These are phyloP conservation scores for Kazachstania taianensis DNA, from an alignment of 805 yeast species.

Conservation along the genomic window DNA sequence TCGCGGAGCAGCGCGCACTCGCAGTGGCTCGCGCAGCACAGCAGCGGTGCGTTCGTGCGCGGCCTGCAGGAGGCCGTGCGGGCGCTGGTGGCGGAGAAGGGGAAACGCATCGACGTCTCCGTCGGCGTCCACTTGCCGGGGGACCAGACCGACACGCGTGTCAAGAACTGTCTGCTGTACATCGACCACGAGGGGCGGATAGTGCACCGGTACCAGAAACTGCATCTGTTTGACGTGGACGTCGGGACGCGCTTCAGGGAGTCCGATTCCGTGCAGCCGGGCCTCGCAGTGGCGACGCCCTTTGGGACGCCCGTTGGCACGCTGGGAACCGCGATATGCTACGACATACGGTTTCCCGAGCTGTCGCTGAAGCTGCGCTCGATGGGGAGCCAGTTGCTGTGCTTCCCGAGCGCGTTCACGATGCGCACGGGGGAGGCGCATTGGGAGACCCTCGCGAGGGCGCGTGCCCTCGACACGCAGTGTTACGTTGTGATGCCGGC, in stretches of 20 bases:
- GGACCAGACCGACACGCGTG: constrained; percentile 31
- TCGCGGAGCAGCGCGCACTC: constrained; percentile 63
- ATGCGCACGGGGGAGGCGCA: constrained; percentile 85
- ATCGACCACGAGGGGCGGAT: constrained; percentile 56
- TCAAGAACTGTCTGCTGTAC: constrained; percentile 67
- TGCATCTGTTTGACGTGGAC: constrained; percentile 85
- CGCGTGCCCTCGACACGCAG: constrained; percentile 86
- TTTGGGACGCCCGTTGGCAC: constrained; percentile 51
- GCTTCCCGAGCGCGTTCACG: constrained; percentile 91
- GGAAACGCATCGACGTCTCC: constrained; percentile 49
- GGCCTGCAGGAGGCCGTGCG: constrained; percentile 37
- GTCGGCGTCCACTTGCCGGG: constrained; percentile 84
- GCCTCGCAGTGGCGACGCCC: constrained; percentile 43
- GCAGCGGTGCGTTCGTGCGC: constrained; percentile 35
- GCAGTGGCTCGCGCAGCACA: constrained; percentile 43
- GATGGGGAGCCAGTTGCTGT: constrained; percentile 63
- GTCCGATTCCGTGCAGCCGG: constrained; percentile 75
- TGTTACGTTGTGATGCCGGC: constrained; percentile 83
- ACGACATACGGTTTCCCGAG: constrained; percentile 84
- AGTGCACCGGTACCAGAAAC: constrained; percentile 62
- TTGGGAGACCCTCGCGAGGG: constrained; percentile 70
- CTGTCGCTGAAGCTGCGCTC: constrained; percentile 53
- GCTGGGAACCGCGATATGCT: constrained; percentile 69
- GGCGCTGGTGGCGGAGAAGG: constrained; percentile 28
- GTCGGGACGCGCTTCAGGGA: constrained; percentile 79